Base-by-base conservation (phyloP, 1,139 yeast species). In the Lodderomyces metapsilosis region DNA sequence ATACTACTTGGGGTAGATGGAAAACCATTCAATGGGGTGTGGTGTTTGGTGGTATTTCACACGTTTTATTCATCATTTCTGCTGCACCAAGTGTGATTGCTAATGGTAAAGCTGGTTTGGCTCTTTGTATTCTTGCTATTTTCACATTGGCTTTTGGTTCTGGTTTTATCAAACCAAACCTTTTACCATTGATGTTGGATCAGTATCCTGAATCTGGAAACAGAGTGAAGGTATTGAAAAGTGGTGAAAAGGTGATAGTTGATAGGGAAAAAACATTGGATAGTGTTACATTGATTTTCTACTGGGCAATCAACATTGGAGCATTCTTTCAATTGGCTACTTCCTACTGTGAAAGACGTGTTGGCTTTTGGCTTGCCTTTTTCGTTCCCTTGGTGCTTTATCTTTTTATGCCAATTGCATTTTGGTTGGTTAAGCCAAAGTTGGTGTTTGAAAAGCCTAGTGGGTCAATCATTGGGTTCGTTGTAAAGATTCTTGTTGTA, bases 281-380 rank as follows among this genome's bases (percentile, higher is more conserved):
- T 66, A 76, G 86, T 60, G 75, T 88, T 65, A 82, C 88, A 48
- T 75, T 85, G 71, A 69, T 83, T 30, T 88, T 88, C 64, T 88
- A 88, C 65, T 74, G 88, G 77, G 75, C 87, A 56, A 84, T 88
- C 59, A 88, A 88, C 59, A 66, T 85, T 51, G 96, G 96, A 42
- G 82, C 94, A 9, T 74, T 88, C 52, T 76, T 87, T 46, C 84
- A 86, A 46, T 73, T 88, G 49, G 89, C 91, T 34, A 84, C 95
- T 20, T 81, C 92, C 6, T 82, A 84, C 56, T 64, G 81, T 54
- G 92, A 84, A 52, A 72, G 82, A 58, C 63, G 77, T 48, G 71
- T 82, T 49, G 94, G 91, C 36, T 86, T 78, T 66, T 86, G 91
- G 91, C 74, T 82, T 31, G 92, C 91, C 2, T 86, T 71, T 64